Evolutionary conservation across 208 protist species (phyloP), one percentile per base, ranked within the genome.

Genomic region (Leishmania martiniquensis): DNA sequence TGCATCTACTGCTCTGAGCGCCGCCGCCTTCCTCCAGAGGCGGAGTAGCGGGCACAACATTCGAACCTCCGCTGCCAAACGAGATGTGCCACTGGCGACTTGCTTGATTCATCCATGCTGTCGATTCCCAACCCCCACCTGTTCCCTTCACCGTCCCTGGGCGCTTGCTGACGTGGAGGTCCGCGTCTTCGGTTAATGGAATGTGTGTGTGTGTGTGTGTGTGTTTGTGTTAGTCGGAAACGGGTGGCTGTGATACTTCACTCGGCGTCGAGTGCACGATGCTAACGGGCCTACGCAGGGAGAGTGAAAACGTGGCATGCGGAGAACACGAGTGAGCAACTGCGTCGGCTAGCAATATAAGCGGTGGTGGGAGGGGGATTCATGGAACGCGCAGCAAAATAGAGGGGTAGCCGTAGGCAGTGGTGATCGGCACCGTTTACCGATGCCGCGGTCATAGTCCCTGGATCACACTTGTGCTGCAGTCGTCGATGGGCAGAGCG

Each of bases 1-100:
- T 67, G 80, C 13, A 87, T 95, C 60, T 91, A 91, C 77, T 80
- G 77, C 72, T 85, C 87, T 29, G 75, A 85, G 25, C 77, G 81
- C 6, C 82, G 82, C n/a, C 69, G 62, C n/a, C 52, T 82, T 13
- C 77, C 77, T 15, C 13, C 52, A 39, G 17, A 12, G 42, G n/a
- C 20, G 59, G 49, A 39, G 29, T 72, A 55, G 67, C n/a, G n/a
- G n/a, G 17, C n/a, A 49, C 44, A 22, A 15, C 63, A 39, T 22
- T 15, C 63, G 25, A 32, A 4, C 39, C 17, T 7, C 39, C 17
- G 63, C 20, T 17, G 63, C 63, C 39, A 39, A 49, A 10, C 22
- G 7, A 29, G 7, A n/a, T 68, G 20, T 7, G 25, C 25, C 32
- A 13, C 63, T 37, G 12, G 3, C 34, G 4, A 1, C 34, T 65